phyloP scores from a whole-genome alignment of 2,329 filamentous ascomycete genomes.

The Diaporthe longicolla region DNA sequence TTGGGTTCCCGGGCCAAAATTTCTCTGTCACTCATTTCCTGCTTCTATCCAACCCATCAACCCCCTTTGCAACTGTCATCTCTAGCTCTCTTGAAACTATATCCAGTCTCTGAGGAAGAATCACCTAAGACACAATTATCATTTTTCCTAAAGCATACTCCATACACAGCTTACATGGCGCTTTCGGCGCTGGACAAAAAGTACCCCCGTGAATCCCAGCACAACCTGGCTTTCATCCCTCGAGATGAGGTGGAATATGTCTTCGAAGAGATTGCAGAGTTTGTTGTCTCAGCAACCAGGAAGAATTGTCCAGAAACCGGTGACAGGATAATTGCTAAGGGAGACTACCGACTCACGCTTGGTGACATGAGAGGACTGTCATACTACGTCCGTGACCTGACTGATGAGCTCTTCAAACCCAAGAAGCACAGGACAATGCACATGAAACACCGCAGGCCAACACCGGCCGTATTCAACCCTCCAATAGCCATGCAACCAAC shows the following conservation, averaged over 20 bases:
- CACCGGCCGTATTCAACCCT: background rate
- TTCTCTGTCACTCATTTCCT: background rate
- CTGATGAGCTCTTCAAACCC: conserved; percentile 9
- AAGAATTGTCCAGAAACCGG: background rate
- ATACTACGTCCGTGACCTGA: conserved; percentile 18
- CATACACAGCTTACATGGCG: conserved; percentile 3
- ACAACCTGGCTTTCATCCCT: background rate
- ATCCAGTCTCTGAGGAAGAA: background rate
- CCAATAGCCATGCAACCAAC: conserved; percentile 17
- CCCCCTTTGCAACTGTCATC: background rate
- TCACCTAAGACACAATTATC: conserved; percentile 1
- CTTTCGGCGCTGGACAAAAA: conserved; percentile 7
- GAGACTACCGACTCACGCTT: conserved; percentile 26
- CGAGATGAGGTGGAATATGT: conserved; percentile 3
- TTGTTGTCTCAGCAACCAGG: conserved; percentile 19
- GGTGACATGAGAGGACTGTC: conserved; percentile 28
- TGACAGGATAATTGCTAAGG: background rate
- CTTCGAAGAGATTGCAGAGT: conserved; percentile 19
- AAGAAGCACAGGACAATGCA: background rate
- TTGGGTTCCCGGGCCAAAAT: background rate
- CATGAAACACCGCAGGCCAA: background rate
- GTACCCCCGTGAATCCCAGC: conserved; percentile 10
- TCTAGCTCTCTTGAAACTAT: background rate
- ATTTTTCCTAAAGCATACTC: background rate
- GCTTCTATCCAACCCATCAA: background rate